phyloP scores from a whole-genome alignment of 352 stramenopile genomes.

The Phytophthora tentaculata region DNA sequence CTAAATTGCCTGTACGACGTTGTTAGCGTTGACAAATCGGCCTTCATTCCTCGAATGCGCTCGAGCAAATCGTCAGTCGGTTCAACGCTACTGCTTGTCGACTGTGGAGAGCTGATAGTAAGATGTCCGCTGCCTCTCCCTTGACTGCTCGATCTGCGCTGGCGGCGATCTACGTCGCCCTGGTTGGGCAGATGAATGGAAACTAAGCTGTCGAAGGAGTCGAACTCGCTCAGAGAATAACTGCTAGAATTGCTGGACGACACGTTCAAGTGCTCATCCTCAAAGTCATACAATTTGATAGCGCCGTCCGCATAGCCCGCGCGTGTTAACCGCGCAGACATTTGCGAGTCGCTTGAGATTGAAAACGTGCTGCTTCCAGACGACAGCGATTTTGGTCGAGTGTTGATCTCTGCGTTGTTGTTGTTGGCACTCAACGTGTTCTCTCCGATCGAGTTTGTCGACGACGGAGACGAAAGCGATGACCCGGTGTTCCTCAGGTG shows the following conservation, averaged over 20 bases:
- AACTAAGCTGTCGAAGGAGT: constrained; percentile 55
- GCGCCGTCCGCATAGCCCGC: constrained; percentile 21
- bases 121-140: constrained; percentile 9
- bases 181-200: constrained; percentile 30
- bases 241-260: constrained; percentile 56
- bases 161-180: constrained; percentile 8
- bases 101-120: constrained; percentile 3
- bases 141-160: constrained; percentile 15
- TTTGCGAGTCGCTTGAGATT: constrained; percentile 53
- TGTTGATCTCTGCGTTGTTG: constrained; percentile 26
- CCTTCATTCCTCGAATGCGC: constrained; percentile 62
- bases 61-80: constrained; percentile 49
- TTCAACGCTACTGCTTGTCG: constrained; percentile 16
- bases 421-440: constrained; percentile 13
- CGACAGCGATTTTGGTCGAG: constrained; percentile 37
- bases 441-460: constrained; percentile 38
- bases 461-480: constrained; percentile 31
- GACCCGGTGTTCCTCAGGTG: constrained; percentile 40
- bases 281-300: constrained; percentile 30
- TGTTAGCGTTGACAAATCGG: constrained; percentile 47
- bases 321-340: constrained; percentile 34
- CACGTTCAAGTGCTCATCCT: constrained; percentile 9
- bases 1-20: constrained; percentile 23
- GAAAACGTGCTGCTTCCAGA: constrained; percentile 63
- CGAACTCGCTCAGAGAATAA: constrained; percentile 68